Percentiles rank a stretch among this genome's conserved stretches.
Evolutionary conservation across 2,329 filamentous ascomycete species (phyloP).

Genomic region (Ceratocystis cubensis): DNA sequence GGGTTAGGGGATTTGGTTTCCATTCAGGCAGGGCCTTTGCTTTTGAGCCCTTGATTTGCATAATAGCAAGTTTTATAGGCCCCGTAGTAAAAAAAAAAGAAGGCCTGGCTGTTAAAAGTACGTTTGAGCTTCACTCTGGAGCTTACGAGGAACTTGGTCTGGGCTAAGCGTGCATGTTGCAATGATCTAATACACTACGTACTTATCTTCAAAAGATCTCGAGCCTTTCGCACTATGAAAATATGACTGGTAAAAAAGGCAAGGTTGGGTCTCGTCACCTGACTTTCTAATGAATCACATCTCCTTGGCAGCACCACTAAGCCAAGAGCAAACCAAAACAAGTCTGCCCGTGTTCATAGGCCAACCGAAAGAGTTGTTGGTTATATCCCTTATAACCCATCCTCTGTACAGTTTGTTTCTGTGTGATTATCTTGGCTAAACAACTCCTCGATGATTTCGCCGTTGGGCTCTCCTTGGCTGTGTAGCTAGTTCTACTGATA

Average conservation of each 20-base stretch:
- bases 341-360: background rate
- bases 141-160: too few species aligned
- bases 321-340: background rate
- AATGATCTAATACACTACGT: too few species aligned
- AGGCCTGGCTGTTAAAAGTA: background rate
- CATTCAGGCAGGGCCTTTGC: background rate
- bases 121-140: background rate
- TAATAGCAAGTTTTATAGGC: too few species aligned
- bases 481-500: background rate
- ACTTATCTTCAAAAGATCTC: too few species aligned
- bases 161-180: too few species aligned
- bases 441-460: background rate
- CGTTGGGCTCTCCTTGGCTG: background rate
- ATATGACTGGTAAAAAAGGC: background rate
- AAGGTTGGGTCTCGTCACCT: slow-evolving; percentile 4
- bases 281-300: background rate
- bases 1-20: background rate
- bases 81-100: background rate
- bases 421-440: background rate
- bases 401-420: background rate
- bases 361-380: background rate
- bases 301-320: background rate
- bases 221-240: background rate
- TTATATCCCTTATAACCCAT: background rate
- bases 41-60: background rate